Base-by-base conservation (phyloP, 192 early-diverging fungal species). In the Linderina pennispora region DNA sequence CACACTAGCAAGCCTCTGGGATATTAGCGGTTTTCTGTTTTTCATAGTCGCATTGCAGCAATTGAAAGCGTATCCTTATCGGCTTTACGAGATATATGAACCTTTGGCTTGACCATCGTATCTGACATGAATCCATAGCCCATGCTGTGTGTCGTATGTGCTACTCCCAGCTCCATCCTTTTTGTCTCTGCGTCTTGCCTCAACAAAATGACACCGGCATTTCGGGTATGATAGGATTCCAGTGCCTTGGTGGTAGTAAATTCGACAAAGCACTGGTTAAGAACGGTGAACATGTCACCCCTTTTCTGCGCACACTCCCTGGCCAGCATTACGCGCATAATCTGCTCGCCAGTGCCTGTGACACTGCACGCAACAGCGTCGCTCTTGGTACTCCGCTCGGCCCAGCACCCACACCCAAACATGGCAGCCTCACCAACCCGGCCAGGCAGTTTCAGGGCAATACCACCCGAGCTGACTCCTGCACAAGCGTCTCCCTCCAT, bases 381-480 rank as follows among this genome's bases (percentile, higher is more conserved):
- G 38, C 21, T 9, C 13, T 56, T 33, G 0, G n/a, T 45, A 14
- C 45, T 20, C 28, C 70, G 65, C 36, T 86, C 74, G 5, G 88
- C 84, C 89, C 88, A 94, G 31, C 85, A 85, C 1, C 91, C 90
- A 19, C 80, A 65, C 0, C 89, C 89, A 68, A 78, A 91, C 52
- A 87, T 59, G 4, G 90, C 92, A 0, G 92, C 90, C 73, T 94
- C 89, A 13, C 91, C 89, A 13, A 96, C 68, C 4, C 92, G 70
- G 1, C 91, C 91, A 0, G 88, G 83, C 14, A 71, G 65, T 48
- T 94, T 96, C 17, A 94, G 74, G 1, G 84, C 79, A 41, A 94
- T 90, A 0, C 92, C 92, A 17, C 92, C 92, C 38, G 84, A 88
- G 53, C 85, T 88, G 1, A 94, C 91, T 2, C 84, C 89, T 1